A percentile compares a stretch with the other conserved stretches of the same genome.
Evolutionary conservation across 2,329 filamentous ascomycete species (phyloP).

Genomic region (Sporothrix pallida): DNA sequence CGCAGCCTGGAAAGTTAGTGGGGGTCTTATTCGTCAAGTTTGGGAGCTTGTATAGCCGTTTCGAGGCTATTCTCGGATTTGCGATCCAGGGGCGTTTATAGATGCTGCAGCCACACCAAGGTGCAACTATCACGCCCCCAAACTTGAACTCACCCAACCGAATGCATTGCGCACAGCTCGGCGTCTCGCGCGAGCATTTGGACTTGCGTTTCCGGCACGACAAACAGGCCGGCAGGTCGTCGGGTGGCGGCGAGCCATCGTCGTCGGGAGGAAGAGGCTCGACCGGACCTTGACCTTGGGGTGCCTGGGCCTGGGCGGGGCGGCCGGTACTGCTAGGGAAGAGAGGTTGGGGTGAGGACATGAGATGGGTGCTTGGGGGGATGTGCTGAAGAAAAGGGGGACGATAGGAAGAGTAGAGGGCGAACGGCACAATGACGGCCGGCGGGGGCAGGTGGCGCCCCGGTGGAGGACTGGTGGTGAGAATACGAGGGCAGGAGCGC

Average conservation of each 20-base stretch:
- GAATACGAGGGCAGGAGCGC: neutral
- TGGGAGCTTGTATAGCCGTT: neutral
- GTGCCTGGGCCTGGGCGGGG: no score
- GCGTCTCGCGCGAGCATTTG: conserved; percentile 36
- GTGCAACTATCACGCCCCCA: neutral
- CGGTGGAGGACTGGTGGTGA: conserved; percentile 4
- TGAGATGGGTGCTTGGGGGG: neutral
- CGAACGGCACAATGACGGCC: neutral
- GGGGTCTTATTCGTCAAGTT: neutral
- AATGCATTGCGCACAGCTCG: conserved; percentile 35
- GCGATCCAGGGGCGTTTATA: conserved; percentile 6
- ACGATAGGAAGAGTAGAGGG: neutral
- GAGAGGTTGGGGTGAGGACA: conserved; percentile 17
- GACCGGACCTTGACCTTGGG: neutral
- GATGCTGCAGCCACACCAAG: neutral
- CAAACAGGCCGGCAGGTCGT: conserved; percentile 34
- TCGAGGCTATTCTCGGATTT: neutral
- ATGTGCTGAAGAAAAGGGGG: no score
- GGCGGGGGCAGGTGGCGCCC: conserved; percentile 3
- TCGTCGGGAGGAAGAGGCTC: conserved; percentile 23
- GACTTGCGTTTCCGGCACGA: conserved; percentile 37
- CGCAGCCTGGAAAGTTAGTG: conserved; percentile 22
- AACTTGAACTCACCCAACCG: conserved; percentile 29
- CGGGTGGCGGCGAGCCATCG: conserved; percentile 29
- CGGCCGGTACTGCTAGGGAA: neutral